These are phyloP conservation scores for Entomophthora muscae DNA, from an alignment of 371 early-diverging fungal genomes.

Conservation along the genomic window DNA sequence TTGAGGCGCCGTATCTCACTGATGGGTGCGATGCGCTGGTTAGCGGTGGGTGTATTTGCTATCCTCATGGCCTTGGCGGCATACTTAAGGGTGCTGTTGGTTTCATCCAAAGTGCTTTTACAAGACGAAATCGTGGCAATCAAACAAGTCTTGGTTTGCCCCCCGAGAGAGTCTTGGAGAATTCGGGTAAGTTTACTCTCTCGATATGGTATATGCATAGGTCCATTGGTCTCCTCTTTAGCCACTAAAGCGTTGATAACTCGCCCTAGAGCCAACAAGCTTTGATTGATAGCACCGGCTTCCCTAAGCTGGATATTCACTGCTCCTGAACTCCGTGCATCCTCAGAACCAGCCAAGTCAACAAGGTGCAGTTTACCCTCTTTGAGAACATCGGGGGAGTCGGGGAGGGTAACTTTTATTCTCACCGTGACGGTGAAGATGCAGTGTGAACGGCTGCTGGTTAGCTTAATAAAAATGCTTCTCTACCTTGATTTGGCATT, in stretches of 20 bases:
- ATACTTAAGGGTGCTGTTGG: slow-evolving; percentile 84
- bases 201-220: slow-evolving; percentile 75
- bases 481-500: slow-evolving; percentile 66
- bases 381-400: slow-evolving; percentile 64
- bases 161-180: slow-evolving; percentile 89
- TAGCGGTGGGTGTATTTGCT: slow-evolving; percentile 78
- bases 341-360: slow-evolving; percentile 96
- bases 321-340: slow-evolving; percentile 79
- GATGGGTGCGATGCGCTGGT: slow-evolving; percentile 15
- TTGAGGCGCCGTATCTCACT: too few species aligned
- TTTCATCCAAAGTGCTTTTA: slow-evolving; percentile 60
- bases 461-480: not conserved
- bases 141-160: slow-evolving; percentile 83
- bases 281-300: slow-evolving; percentile 79
- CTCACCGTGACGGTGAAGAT: slow-evolving; percentile 85
- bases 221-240: not conserved
- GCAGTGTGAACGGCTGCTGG: slow-evolving; percentile 71
- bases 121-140: slow-evolving; percentile 86
- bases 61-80: slow-evolving; percentile 89
- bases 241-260: slow-evolving; percentile 72
- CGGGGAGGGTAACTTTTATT: slow-evolving; percentile 51
- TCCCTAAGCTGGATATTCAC: slow-evolving; percentile 74
- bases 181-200: slow-evolving; percentile 90
- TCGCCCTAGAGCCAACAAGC: slow-evolving; percentile 77
- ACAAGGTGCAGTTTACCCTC: slow-evolving; percentile 90